Conservation (phyloP, 345 rosid genomes). For the Brassica carinata region DNA sequence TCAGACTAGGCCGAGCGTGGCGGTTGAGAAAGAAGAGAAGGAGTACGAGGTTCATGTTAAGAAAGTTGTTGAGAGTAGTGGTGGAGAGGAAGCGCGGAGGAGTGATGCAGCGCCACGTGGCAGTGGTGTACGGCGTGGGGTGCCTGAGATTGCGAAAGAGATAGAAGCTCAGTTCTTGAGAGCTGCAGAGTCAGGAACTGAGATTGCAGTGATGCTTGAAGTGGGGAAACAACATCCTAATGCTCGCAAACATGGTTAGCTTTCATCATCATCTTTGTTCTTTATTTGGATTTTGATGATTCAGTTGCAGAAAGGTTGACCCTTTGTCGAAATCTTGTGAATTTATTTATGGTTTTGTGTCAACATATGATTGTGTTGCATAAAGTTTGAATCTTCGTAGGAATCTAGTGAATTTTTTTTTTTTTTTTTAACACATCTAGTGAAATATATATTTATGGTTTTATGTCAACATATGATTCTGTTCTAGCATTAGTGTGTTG, state of each 20-base stretch:
- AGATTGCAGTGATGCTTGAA: conserved; percentile 82
- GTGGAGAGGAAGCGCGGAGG: conserved; percentile 39
- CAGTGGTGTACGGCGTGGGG: conserved; percentile 37
- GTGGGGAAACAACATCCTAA: conserved; percentile 66
- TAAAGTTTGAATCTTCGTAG: too few relatives aligned
- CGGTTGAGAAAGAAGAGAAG: conserved; percentile 46
- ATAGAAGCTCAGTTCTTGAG: conserved; percentile 67
- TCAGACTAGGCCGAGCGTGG: conserved; percentile 35
- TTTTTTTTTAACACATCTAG: too few relatives aligned
- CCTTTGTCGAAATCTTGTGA: not conserved
- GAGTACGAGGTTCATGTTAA: conserved; percentile 76
- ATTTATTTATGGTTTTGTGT: not conserved
- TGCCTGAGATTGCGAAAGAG: conserved; percentile 58
- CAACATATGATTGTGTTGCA: not conserved
- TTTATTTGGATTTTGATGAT: not conserved
- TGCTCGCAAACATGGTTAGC: conserved; percentile 67
- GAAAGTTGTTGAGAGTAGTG: conserved; percentile 63
- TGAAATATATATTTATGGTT: too few relatives aligned
- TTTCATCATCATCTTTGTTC: not conserved
- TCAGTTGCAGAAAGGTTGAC: not conserved
- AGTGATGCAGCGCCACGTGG: conserved; percentile 31
- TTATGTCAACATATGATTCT: too few relatives aligned
- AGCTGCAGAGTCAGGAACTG: conserved; percentile 79
- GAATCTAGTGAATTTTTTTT: too few relatives aligned
- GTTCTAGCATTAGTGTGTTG: too few relatives aligned